Base-by-base conservation (phyloP, 306 rosid species). In the Acacia acuminata region DNA sequence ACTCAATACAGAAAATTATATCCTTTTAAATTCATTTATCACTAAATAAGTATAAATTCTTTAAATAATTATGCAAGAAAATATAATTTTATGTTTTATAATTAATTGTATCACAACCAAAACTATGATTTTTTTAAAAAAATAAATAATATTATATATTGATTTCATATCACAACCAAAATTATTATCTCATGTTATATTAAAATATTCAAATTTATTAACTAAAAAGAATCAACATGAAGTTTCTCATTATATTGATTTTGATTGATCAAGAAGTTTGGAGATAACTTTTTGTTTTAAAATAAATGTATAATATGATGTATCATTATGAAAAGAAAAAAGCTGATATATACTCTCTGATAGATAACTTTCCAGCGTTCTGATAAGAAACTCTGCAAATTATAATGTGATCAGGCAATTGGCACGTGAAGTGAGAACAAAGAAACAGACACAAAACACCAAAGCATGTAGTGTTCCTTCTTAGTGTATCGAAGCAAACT, bases 351-450 rank as follows among this genome's bases (percentile, higher is more conserved):
- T 25, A 12, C 24, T 60, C 0, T 60, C 34, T 61, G 38, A 25
- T 1, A 11, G 34, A 17, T 12, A 24, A 61, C 67, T 61, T 63
- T 63, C 68, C 19, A 63, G 38, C 15, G n/a, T 5, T 64, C 32
- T 15, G 70, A 38, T 38, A 38, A 38, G 42, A 64, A 64, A 64
- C 70, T 27, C 8, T 56, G 63, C 69, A 27, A 27, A 27, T 27
- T 63, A 8, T 64, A 58, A 58, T 8, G 2, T 3, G 42, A 6
- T 38, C 0, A 38, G 27, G 50, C 16, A 83, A 79, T 67, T 42
- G 76, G 70, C 85, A 84, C 83, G 82, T 84, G 85, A 81, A 83
- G 73, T 67, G 10, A 40, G 47, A 67, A 68, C 75, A 77, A 63
- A 72, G 51, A 38, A 77, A 63, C 64, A 80, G 38, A 82, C 71